A percentile compares a stretch with the other conserved stretches of the same genome.
Evolutionary conservation across 805 yeast genomes (phyloP).

Genomic region (Maudiozyma saulgeensis): DNA sequence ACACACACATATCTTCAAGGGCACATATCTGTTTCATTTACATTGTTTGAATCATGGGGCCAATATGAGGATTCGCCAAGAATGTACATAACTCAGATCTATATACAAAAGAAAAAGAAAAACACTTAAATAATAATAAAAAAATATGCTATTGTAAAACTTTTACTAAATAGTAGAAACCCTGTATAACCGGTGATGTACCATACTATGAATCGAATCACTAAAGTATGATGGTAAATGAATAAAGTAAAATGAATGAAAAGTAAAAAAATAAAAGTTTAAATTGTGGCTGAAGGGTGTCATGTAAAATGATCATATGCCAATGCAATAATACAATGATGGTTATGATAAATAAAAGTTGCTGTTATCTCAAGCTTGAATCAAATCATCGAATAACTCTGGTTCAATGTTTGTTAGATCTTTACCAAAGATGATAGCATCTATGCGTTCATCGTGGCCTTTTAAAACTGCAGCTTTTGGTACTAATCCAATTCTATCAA

Average conservation of each 20-base stretch:
- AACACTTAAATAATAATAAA: not conserved
- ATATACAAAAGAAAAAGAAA: not conserved
- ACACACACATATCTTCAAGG: too few species aligned
- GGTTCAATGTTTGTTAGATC: constrained; percentile 33
- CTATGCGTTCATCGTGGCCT: constrained; percentile 53
- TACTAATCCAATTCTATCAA: constrained; percentile 66
- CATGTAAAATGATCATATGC: not conserved
- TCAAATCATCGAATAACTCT: constrained; percentile 17
- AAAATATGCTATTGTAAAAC: not conserved
- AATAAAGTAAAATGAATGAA: not conserved
- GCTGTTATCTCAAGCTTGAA: not conserved
- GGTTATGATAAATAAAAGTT: not conserved
- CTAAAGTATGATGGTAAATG: not conserved
- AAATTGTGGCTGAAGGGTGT: not conserved
- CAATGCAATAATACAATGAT: not conserved
- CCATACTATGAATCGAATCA: not conserved
- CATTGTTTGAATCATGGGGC: too few species aligned
- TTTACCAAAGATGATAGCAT: constrained; percentile 73
- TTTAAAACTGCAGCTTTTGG: constrained; percentile 66
- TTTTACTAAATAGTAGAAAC: not conserved
- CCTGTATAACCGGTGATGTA: not conserved
- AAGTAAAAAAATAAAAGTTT: not conserved
- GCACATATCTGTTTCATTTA: too few species aligned
- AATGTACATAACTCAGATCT: too few species aligned
- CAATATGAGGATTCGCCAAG: too few species aligned